phyloP scores from a whole-genome alignment of 2,329 filamentous ascomycete genomes.

The Orbilia oligospora region DNA sequence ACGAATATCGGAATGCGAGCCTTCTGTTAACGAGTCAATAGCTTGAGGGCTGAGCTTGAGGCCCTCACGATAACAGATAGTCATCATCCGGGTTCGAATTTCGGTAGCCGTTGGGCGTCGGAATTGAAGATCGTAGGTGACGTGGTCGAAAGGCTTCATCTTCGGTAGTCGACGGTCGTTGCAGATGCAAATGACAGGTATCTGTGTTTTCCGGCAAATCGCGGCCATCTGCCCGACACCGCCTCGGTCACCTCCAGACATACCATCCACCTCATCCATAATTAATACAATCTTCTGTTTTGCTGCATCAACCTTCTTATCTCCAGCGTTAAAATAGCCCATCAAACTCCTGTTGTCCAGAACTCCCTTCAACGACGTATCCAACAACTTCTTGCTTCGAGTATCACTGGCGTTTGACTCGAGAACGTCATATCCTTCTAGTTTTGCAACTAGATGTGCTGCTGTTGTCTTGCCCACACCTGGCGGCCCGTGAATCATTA shows the following conservation, averaged over 20 bases:
- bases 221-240: slow-evolving; percentile 95
- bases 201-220: slow-evolving; percentile 88
- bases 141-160: slow-evolving; percentile 97
- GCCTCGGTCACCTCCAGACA: slow-evolving; percentile 96
- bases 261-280: slow-evolving; percentile 99
- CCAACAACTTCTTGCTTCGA: slow-evolving; percentile 94
- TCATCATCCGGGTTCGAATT: slow-evolving; percentile 91
- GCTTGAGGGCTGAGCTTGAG: slow-evolving; percentile 86
- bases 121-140: slow-evolving; percentile 88
- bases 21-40: slow-evolving; percentile 93
- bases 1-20: slow-evolving; percentile 93
- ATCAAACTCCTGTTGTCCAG: slow-evolving; percentile 93
- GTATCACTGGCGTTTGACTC: slow-evolving; percentile 97
- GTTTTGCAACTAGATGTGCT: slow-evolving; percentile 90
- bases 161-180: slow-evolving; percentile 93
- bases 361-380: slow-evolving; percentile 87
- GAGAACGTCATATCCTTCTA: slow-evolving; percentile 92
- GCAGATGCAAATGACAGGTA: slow-evolving; percentile 97
- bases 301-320: slow-evolving; percentile 80
- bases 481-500: slow-evolving; percentile 94
- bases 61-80: slow-evolving; percentile 92
- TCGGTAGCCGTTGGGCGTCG: slow-evolving; percentile 90
- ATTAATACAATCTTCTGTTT: slow-evolving; percentile 97
- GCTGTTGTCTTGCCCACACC: slow-evolving; percentile 98
- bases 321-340: slow-evolving; percentile 89